phyloP scores from a whole-genome alignment of 495 filamentous ascomycete species.

The Neurospora sp. region DNA sequence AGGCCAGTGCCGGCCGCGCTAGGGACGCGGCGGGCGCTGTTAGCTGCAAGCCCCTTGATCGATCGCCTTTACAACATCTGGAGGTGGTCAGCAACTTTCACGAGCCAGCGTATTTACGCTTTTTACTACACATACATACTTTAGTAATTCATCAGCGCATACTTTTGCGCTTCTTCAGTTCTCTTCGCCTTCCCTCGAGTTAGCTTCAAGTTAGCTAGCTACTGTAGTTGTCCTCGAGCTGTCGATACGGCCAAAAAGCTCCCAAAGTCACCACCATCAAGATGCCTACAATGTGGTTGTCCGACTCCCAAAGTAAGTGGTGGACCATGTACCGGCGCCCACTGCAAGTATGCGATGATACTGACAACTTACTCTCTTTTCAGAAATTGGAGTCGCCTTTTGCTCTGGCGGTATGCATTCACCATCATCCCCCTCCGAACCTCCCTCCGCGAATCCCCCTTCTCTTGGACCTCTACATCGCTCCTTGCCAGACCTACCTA shows the following conservation, averaged over 20 bases:
- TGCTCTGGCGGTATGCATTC: conserved; percentile 79
- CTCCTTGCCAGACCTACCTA: background rate
- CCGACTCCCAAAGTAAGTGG: conserved; percentile 83
- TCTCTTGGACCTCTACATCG: background rate
- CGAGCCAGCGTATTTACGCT: background rate
- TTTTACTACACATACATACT: background rate
- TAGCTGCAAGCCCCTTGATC: background rate
- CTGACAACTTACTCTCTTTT: background rate
- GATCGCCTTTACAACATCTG: background rate
- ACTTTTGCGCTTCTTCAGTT: background rate
- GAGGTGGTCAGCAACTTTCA: background rate
- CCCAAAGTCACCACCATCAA: conserved; percentile 15
- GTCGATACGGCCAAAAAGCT: background rate
- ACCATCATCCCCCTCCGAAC: background rate
- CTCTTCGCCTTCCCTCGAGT: background rate
- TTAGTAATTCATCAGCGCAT: background rate
- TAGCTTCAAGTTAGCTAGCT: background rate
- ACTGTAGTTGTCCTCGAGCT: no score
- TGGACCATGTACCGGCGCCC: background rate
- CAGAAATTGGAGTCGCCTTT: conserved; percentile 93
- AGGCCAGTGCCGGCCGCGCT: background rate
- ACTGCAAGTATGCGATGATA: background rate
- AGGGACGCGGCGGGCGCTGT: background rate
- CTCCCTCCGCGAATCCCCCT: background rate
- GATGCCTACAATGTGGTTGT: conserved; percentile 75